Percentiles rank a stretch among this genome's conserved stretches.
phyloP scores from a whole-genome alignment of 179 eudicot genomes.

The Drosera spatulata region DNA sequence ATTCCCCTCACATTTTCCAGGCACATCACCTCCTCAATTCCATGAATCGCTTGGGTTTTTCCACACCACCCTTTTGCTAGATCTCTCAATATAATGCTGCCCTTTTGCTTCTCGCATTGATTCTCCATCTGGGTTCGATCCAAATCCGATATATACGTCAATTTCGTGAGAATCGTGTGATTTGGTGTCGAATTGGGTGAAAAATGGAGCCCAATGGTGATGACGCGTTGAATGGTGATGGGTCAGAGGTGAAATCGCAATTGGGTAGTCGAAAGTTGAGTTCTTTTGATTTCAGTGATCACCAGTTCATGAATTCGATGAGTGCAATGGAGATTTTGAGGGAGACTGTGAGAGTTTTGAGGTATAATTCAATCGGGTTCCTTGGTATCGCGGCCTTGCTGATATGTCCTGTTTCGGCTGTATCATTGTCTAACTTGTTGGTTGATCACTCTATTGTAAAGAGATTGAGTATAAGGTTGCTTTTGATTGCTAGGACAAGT shows the following conservation, averaged over 20 bases:
- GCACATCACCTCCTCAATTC: no score
- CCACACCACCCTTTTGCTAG: no score
- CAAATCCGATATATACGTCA: no score
- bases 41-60: no score
- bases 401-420: slow-evolving; percentile 75
- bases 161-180: no score
- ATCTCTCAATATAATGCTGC: no score
- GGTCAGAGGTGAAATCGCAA: background rate
- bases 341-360: slow-evolving; percentile 71
- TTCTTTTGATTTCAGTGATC: background rate
- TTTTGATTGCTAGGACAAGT: slow-evolving; percentile 60
- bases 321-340: slow-evolving; percentile 75
- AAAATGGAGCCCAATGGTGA: background rate
- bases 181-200: background rate
- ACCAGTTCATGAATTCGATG: slow-evolving; percentile 31
- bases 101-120: no score
- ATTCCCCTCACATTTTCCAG: no score
- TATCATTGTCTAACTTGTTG: slow-evolving; percentile 54
- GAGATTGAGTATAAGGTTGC: slow-evolving; percentile 45
- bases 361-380: slow-evolving; percentile 54
- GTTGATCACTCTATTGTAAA: slow-evolving; percentile 61
- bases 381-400: slow-evolving; percentile 57
- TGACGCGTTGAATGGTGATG: background rate
- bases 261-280: background rate
- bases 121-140: no score